phyloP scores from a whole-genome alignment of 2,329 filamentous ascomycete genomes.

The Nemania sp. region DNA sequence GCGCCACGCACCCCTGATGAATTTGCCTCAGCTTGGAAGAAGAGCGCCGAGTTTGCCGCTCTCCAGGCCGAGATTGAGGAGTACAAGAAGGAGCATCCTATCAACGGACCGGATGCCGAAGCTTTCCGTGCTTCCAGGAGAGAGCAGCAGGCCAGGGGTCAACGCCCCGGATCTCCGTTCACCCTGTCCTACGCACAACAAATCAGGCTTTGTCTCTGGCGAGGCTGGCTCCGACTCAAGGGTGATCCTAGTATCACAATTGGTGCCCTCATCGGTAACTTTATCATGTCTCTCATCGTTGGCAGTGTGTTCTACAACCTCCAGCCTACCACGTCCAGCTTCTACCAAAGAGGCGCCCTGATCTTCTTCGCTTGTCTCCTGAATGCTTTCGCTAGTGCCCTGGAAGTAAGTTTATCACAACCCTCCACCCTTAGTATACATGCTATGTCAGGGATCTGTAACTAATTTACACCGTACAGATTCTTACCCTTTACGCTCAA shows the following conservation, averaged over 20 bases:
- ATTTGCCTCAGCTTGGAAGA: conserved; percentile 70
- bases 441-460: conserved; percentile 33
- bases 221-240: conserved; percentile 80
- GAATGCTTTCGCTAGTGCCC: conserved; percentile 83
- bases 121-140: conserved; percentile 67
- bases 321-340: conserved; percentile 71
- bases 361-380: conserved; percentile 90
- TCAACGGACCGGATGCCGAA: conserved; percentile 67
- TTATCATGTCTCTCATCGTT: conserved; percentile 81
- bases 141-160: conserved; percentile 66
- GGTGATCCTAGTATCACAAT: conserved; percentile 82
- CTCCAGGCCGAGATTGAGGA: conserved; percentile 67
- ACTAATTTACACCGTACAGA: conserved; percentile 58
- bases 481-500: conserved; percentile 87
- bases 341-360: conserved; percentile 82
- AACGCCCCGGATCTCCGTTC: conserved; percentile 80
- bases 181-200: conserved; percentile 84
- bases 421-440: background rate
- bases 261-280: conserved; percentile 77
- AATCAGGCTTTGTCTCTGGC: conserved; percentile 80
- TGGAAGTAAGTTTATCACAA: conserved; percentile 68
- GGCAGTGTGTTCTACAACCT: conserved; percentile 86
- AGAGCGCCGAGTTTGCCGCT: conserved; percentile 62
- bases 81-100: conserved; percentile 65
- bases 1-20: conserved; percentile 71